Evolutionary conservation across 805 yeast genomes (phyloP), one percentile per base, ranked within the genome.

Genomic region (Cyberlindnera mycetangii): DNA sequence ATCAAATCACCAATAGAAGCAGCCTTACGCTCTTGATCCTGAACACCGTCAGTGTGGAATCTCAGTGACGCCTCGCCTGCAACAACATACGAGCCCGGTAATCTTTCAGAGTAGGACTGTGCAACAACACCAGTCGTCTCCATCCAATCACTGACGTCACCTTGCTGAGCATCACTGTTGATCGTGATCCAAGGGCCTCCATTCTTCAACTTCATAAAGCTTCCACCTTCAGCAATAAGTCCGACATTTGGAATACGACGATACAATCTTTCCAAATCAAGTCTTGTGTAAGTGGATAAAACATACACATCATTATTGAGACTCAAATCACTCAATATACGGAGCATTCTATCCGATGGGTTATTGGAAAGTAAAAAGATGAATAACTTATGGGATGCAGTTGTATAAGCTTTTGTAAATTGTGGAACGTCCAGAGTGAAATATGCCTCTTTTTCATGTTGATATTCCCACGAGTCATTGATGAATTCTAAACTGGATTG

Each of bases 221-320:
- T 95, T 30, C 98, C 98, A 59, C 84, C 83, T 63, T 90, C 98
- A 1, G 97, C 95, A 50, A 92, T 81, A 41, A 92, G 69, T 0
- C 97, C 97, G 24, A 90, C 58, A 32, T 78, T 78, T 1, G 84
- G 78, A 4, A 80, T 74, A 52, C 88, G 75, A 16, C 83, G 72
- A 66, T 83, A 89, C 42, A 79, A 66, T 43, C 86, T 71, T 49
- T 84, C 86, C 58, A 90, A 66, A 33, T 82, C 86, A 2, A 72
- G 64, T 47, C 84, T 72, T 41, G 80, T 81, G 56, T 81, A 75
- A 36, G 79, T 76, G 51, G 89, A 81, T 44, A 85, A 72, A 3
- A 90, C 73, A 58, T 83, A 90, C 2, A 92, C 89, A 36, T 74
- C 69, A 56, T 88, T 89, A 9, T 51, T 32, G 9, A 61, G 53